Conservation (phyloP, 495 filamentous ascomycete genomes). For the Thermochaetoides thermophila region DNA sequence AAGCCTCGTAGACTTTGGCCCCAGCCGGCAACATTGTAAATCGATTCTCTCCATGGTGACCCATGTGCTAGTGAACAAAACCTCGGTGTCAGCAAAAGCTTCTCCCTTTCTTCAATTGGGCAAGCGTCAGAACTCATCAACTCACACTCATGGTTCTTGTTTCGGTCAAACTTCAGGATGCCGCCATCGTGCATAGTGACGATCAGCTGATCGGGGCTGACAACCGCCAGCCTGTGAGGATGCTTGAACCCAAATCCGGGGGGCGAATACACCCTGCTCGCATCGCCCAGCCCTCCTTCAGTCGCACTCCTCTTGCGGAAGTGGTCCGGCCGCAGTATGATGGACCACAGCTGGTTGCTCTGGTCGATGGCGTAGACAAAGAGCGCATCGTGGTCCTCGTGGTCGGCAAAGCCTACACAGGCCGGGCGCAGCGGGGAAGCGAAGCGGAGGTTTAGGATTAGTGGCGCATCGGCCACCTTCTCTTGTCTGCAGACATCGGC, state of each 20-base stretch:
- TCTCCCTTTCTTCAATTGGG: slow-evolving; percentile 1
- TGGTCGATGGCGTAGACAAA: slow-evolving; percentile 69
- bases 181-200: slow-evolving; percentile 72
- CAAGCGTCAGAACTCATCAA: background rate
- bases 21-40: slow-evolving; percentile 71
- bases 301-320: slow-evolving; percentile 52
- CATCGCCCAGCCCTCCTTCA: slow-evolving; percentile 56
- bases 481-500: slow-evolving; percentile 64
- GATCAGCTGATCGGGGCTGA: slow-evolving; percentile 56
- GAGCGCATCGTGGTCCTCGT: slow-evolving; percentile 60
- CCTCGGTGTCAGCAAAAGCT: background rate
- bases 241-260: slow-evolving; percentile 60
- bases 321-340: slow-evolving; percentile 66
- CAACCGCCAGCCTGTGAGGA: slow-evolving; percentile 67
- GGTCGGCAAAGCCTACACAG: slow-evolving; percentile 69
- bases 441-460: slow-evolving; percentile 66
- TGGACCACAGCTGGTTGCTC: slow-evolving; percentile 60
- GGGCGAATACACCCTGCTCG: slow-evolving; percentile 59
- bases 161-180: slow-evolving; percentile 55
- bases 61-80: slow-evolving; percentile 21
- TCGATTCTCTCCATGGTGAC: slow-evolving; percentile 56
- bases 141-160: slow-evolving; percentile 52
- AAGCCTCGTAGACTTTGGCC: slow-evolving; percentile 53
- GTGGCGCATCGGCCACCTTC: slow-evolving; percentile 48
- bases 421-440: slow-evolving; percentile 51